Evolutionary conservation across 495 filamentous ascomycete species (phyloP), one percentile per base, ranked within the genome.

Genomic region (Geoglossum glabrum): DNA sequence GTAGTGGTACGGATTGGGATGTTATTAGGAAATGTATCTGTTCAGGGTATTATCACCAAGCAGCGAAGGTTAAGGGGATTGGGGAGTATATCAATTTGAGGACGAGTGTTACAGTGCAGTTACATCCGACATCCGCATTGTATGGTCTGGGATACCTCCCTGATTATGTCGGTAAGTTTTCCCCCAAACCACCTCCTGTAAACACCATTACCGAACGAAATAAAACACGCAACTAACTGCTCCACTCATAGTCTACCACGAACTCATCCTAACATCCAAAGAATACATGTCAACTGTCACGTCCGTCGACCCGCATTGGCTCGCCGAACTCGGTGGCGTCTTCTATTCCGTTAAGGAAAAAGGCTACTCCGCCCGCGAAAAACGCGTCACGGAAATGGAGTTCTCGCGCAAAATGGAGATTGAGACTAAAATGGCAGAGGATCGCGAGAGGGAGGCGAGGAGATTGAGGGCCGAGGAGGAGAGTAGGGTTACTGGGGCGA

Each of bases 261-360:
- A 99, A 70, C 79, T 99, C 62, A 96, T 96, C 62, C 79, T 97
- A 49, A 99, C 93, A 0, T 86, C 81, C 55, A 96, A 95, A 67
- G 93, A 97, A 70, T 99, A 97, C 73, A 97, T 99, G 90, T 90
- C 85, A 3, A 94, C 86, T 1, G 93, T 99, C 30, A 99, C 93
- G 6, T 79, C 88, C 0, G 92, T 99, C 3, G 93, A 99, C 68
- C 90, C 93, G 52, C 87, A 94, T 74, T 99, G 93, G 93, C 81
- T 99, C 63, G 93, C 93, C 17, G 92, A 99, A 65, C 77, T 99
- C 23, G 93, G 93, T 23, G 93, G 89, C n/a, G 93, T 99, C 26
- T 99, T 97, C 71, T 99, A 97, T 72, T 89, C 84, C 13, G 80
- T 97, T 66, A 96, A 95, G 71, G 90, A 97, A 72, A 99, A 99